Conservation (phyloP, 108 stramenopile genomes). For the Skeletonema marinoi region DNA sequence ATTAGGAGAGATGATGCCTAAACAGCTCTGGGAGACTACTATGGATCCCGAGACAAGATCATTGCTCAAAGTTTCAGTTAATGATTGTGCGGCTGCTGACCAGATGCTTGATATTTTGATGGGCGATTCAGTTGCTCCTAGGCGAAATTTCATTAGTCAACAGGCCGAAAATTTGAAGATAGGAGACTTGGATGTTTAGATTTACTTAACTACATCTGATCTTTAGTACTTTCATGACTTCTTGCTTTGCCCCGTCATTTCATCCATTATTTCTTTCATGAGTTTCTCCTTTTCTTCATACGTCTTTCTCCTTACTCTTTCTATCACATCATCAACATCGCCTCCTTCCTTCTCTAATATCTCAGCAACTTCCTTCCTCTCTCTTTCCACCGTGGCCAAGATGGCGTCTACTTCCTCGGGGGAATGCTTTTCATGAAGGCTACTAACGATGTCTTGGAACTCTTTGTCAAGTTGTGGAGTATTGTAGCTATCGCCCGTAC, state of each 20-base stretch:
- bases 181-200: slow-evolving; percentile 87
- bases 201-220: background rate
- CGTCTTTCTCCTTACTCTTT: slow-evolving; percentile 60
- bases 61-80: slow-evolving; percentile 83
- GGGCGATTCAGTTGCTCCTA: slow-evolving; percentile 89
- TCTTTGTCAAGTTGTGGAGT: slow-evolving; percentile 43
- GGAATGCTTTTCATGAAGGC: slow-evolving; percentile 60
- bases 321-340: slow-evolving; percentile 72
- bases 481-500: slow-evolving; percentile 48
- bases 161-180: slow-evolving; percentile 76
- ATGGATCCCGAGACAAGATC: slow-evolving; percentile 90
- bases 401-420: slow-evolving; percentile 81
- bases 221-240: background rate
- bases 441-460: slow-evolving; percentile 59
- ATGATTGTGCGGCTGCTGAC: slow-evolving; percentile 89
- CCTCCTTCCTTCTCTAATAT: slow-evolving; percentile 81
- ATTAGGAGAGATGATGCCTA: slow-evolving; percentile 96
- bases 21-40: slow-evolving; percentile 94
- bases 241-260: slow-evolving; percentile 14
- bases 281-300: slow-evolving; percentile 65
- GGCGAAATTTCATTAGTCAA: slow-evolving; percentile 83
- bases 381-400: slow-evolving; percentile 66
- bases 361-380: slow-evolving; percentile 72
- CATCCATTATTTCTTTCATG: slow-evolving; percentile 47
- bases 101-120: slow-evolving; percentile 84